Conservation (phyloP, 768 basidiomycete species). For the Pleurotus sapidus region DNA sequence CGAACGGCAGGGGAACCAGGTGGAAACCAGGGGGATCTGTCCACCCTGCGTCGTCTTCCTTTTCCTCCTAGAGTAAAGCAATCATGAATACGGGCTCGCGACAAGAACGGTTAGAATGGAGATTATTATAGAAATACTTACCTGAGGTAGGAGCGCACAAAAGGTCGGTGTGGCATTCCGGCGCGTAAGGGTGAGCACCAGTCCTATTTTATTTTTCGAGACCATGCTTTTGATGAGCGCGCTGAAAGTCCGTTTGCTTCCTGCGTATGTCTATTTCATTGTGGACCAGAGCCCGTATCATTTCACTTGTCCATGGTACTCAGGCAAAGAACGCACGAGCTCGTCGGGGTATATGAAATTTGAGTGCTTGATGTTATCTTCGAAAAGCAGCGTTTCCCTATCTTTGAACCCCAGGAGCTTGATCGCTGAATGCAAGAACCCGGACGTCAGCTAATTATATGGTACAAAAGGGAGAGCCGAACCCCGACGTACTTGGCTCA, state of each 20-base stretch:
- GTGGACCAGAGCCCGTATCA: slow-evolving; percentile 3
- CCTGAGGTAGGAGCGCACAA: slow-evolving; percentile 87
- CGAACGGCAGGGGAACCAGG: slow-evolving; percentile 89
- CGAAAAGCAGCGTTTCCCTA: slow-evolving; percentile 63
- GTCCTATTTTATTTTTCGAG: slow-evolving; percentile 76
- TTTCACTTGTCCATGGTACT: no score
- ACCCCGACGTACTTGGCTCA: slow-evolving; percentile 55
- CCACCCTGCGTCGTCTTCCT: slow-evolving; percentile 65
- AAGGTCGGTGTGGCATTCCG: slow-evolving; percentile 75
- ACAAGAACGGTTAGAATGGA: background rate
- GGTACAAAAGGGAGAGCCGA: background rate
- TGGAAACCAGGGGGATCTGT: slow-evolving; percentile 90
- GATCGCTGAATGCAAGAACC: slow-evolving; percentile 47
- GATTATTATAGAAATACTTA: slow-evolving; percentile 19
- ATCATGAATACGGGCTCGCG: background rate
- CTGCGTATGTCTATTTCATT: slow-evolving; percentile 64
- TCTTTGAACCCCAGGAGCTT: slow-evolving; percentile 93
- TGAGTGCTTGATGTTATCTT: slow-evolving; percentile 92
- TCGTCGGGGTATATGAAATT: slow-evolving; percentile 93
- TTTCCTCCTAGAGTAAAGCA: slow-evolving; percentile 55
- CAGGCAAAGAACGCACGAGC: slow-evolving; percentile 43
- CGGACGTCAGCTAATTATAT: background rate
- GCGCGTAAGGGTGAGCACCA: slow-evolving; percentile 70
- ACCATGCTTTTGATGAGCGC: slow-evolving; percentile 83
- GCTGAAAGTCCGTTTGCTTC: slow-evolving; percentile 89